A percentile compares a stretch with the other conserved stretches of the same genome.
Evolutionary conservation across 2,329 filamentous ascomycete species (phyloP).

Genomic region (Pyrenochaeta sp.): DNA sequence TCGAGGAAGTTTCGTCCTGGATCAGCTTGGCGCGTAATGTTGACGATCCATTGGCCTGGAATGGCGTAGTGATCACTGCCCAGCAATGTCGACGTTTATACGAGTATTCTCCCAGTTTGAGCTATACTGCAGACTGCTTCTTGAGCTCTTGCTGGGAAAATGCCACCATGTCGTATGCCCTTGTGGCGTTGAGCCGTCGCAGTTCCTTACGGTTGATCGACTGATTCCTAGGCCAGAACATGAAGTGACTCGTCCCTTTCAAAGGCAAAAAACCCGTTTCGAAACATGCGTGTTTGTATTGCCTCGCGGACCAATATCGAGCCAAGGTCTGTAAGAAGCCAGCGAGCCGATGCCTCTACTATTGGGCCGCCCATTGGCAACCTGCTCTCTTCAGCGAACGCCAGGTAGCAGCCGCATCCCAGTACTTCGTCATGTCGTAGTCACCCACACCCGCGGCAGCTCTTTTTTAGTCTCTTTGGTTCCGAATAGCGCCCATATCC

Average conservation of each 20-base stretch:
- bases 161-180: not conserved
- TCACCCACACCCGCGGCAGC: constrained; percentile 8
- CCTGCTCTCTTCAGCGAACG: constrained; percentile 10
- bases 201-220: constrained; percentile 6
- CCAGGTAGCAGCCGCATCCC: constrained; percentile 5
- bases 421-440: constrained; percentile 5
- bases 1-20: not conserved
- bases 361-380: constrained; percentile 1
- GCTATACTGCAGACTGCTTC: not conserved
- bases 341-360: constrained; percentile 14
- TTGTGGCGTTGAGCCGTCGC: not conserved
- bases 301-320: constrained; percentile 4
- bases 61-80: constrained; percentile 7
- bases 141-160: not conserved
- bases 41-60: constrained; percentile 1
- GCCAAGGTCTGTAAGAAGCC: constrained; percentile 9
- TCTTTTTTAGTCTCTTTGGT: constrained; percentile 3
- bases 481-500: constrained; percentile 33
- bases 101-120: not conserved
- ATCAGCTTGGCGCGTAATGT: not conserved
- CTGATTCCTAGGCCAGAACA: constrained; percentile 16
- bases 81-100: not conserved
- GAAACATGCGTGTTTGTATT: constrained; percentile 1
- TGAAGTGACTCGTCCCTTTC: constrained; percentile 11
- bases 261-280: not conserved